phyloP scores from a whole-genome alignment of 495 filamentous ascomycete species.

The Aspergillus cavernicola region DNA sequence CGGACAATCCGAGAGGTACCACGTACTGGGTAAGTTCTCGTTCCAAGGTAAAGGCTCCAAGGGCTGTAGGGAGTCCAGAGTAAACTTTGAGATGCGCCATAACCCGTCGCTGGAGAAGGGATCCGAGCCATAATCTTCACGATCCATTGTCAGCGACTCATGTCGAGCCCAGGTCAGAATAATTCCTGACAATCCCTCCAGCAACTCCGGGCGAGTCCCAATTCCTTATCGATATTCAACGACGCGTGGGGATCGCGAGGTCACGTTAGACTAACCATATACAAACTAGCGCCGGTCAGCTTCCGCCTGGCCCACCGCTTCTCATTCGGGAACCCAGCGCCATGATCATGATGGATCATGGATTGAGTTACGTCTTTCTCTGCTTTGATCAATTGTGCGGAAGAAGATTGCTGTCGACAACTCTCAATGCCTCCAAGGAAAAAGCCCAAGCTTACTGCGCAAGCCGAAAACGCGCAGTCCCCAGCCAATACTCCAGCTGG shows the following conservation, averaged over 20 bases:
- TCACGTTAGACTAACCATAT: constrained; percentile 19
- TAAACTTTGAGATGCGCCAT: constrained; percentile 51
- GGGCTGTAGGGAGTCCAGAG: constrained; percentile 35
- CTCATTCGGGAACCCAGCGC: constrained; percentile 18
- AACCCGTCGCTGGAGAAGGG: constrained; percentile 72
- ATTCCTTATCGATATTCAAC: constrained; percentile 15
- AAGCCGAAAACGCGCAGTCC: constrained; percentile 37
- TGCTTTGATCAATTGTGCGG: not conserved
- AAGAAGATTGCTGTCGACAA: not conserved
- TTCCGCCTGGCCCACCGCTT: constrained; percentile 29
- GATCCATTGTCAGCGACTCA: constrained; percentile 36
- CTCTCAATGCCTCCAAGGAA: constrained; percentile 71
- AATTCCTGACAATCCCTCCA: constrained; percentile 10
- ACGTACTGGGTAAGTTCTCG: constrained; percentile 34
- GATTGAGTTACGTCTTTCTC: not conserved
- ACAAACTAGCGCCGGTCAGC: constrained; percentile 8
- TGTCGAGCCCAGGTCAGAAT: not conserved
- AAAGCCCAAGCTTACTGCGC: constrained; percentile 45
- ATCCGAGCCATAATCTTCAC: constrained; percentile 46
- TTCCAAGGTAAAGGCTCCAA: constrained; percentile 38
- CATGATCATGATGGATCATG: not conserved
- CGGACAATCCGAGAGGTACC: not conserved
- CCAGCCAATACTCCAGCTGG: constrained; percentile 33
- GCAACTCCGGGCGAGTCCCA: not conserved
- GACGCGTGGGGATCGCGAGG: constrained; percentile 24